These are phyloP conservation scores for Fraxinus velutina DNA, from an alignment of 305 asterid genomes.

Conservation along the genomic window DNA sequence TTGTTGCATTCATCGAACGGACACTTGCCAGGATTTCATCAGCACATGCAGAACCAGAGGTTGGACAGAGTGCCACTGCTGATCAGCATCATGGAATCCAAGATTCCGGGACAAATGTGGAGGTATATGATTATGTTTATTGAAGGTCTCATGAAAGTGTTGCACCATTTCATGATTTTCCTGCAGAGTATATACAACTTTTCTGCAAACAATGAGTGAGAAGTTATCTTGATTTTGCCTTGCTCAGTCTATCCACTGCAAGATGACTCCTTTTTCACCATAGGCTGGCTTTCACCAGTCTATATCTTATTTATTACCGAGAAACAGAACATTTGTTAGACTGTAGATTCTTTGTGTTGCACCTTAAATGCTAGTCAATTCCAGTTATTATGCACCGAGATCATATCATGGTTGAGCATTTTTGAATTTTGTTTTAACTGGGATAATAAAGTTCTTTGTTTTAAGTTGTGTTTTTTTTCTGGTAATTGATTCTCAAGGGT, in stretches of 20 bases:
- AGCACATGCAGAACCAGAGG: conserved; percentile 67
- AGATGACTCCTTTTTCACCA: not conserved
- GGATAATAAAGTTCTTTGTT: not conserved
- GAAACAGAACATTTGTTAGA: not conserved
- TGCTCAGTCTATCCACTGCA: conserved; percentile 3
- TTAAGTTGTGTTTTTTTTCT: not conserved
- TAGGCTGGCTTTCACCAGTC: not conserved
- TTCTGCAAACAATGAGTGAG: not conserved
- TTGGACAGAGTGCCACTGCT: conserved; percentile 30
- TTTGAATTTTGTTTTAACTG: not conserved
- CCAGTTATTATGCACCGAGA: not conserved
- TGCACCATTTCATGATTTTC: not conserved
- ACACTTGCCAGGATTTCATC: conserved; percentile 72
- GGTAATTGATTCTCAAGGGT: not conserved
- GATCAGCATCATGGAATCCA: conserved; percentile 38
- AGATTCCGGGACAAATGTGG: conserved; percentile 46
- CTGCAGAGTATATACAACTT: not conserved
- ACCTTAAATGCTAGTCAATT: not conserved
- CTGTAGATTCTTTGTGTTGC: not conserved
- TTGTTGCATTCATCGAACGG: conserved; percentile 70
- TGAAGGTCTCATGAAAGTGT: not conserved
- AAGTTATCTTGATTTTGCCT: conserved; percentile 5
- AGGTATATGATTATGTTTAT: conserved; percentile 44
- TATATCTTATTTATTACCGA: not conserved
- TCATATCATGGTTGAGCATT: not conserved